Evolutionary conservation across 1,284 basidiomycete species (phyloP).

Genomic region (Moesziomyces aphidis): DNA sequence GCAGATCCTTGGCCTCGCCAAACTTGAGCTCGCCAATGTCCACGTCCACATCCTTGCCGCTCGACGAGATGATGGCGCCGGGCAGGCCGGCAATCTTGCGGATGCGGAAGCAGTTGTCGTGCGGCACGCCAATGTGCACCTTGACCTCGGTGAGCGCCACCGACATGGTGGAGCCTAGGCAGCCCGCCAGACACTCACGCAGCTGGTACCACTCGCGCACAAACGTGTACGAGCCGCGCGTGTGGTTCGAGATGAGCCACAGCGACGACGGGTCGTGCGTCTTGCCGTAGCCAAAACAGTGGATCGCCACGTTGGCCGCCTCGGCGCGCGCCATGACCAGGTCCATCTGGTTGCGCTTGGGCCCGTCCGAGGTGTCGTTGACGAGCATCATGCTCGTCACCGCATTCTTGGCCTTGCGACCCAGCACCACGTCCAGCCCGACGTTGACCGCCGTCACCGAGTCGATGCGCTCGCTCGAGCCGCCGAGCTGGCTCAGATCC

Average conservation of each 20-base stretch:
- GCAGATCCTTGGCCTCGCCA: slow-evolving; percentile 59
- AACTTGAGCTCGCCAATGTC: slow-evolving; percentile 81
- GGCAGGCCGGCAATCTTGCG: slow-evolving; percentile 59
- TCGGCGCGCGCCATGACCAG: slow-evolving; percentile 94
- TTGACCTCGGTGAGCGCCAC: slow-evolving; percentile 59
- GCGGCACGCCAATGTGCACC: slow-evolving; percentile 58
- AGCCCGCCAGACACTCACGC: slow-evolving; percentile 60
- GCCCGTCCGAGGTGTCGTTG: slow-evolving; percentile 88
- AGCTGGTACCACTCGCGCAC: slow-evolving; percentile 64
- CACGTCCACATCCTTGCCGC: slow-evolving; percentile 92
- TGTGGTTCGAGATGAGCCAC: slow-evolving; percentile 98
- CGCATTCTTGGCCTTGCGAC: slow-evolving; percentile 89
- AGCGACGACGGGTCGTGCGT: slow-evolving; percentile 97
- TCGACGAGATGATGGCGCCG: slow-evolving; percentile 76
- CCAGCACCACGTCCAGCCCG: slow-evolving; percentile 84
- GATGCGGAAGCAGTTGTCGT: slow-evolving; percentile 60
- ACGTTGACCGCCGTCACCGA: slow-evolving; percentile 62
- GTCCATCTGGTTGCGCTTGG: slow-evolving; percentile 97
- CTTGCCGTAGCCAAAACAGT: slow-evolving; percentile 94
- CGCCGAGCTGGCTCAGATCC: slow-evolving; percentile 54
- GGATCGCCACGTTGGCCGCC: slow-evolving; percentile 93
- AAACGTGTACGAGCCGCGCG: slow-evolving; percentile 89
- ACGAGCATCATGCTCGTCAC: slow-evolving; percentile 90
- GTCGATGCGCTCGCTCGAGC: slow-evolving; percentile 58
- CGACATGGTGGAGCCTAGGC: slow-evolving; percentile 62